A percentile compares a stretch with the other conserved stretches of the same genome.
Conservation (phyloP, 495 filamentous ascomycete genomes). For the Barbatosphaeria neglecta region DNA sequence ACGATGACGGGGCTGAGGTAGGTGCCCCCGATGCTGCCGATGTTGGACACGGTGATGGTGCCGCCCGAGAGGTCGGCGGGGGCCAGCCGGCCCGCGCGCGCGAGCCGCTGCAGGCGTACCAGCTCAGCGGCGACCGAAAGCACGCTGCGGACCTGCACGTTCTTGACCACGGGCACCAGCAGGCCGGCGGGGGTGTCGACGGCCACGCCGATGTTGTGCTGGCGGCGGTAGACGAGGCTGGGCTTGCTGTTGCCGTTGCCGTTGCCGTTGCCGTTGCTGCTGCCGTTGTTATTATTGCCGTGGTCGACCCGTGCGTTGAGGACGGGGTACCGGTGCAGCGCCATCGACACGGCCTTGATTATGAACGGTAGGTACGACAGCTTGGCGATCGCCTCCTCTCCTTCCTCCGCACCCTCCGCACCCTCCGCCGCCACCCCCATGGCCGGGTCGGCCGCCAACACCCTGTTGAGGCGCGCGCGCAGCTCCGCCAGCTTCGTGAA, state of each 20-base stretch:
- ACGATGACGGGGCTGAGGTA: conserved; percentile 89
- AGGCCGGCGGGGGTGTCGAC: conserved; percentile 89
- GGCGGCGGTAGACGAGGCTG: conserved; percentile 58
- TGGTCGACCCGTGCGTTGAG: conserved; percentile 76
- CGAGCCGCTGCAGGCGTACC: conserved; percentile 56
- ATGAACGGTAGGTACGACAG: conserved; percentile 88
- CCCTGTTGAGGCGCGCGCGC: conserved; percentile 55
- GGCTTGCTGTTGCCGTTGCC: conserved; percentile 42
- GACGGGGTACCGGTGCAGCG: conserved; percentile 67
- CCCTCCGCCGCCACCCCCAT: background rate
- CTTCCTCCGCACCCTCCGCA: background rate
- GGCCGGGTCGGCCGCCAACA: conserved; percentile 25
- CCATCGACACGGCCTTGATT: conserved; percentile 83
- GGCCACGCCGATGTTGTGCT: conserved; percentile 92
- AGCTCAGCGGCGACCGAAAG: conserved; percentile 68
- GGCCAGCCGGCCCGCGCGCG: conserved; percentile 60
- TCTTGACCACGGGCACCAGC: conserved; percentile 87
- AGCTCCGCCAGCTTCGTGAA: conserved; percentile 59
- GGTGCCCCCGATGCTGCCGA: conserved; percentile 91
- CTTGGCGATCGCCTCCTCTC: conserved; percentile 36
- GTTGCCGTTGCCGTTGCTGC: conserved; percentile 18
- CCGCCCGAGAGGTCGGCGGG: conserved; percentile 70
- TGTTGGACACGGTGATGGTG: conserved; percentile 92
- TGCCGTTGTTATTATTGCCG: conserved; percentile 16
- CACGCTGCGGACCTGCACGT: conserved; percentile 65